These are phyloP conservation scores for Sugiyamaella americana DNA, from an alignment of 805 yeast species.

Conservation along the genomic window DNA sequence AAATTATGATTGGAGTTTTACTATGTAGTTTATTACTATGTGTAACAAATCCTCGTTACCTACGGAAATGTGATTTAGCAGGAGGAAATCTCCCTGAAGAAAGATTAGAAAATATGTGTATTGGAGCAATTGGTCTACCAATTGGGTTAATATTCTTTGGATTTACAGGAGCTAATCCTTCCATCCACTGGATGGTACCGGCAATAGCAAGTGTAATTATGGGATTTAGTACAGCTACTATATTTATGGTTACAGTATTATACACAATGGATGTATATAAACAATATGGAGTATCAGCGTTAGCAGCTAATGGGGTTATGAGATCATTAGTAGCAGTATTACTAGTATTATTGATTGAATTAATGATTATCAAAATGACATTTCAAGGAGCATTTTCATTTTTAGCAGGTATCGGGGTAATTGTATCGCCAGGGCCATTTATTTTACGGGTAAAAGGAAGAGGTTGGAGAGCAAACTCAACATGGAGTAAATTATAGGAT, in stretches of 20 bases:
- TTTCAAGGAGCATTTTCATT: slow-evolving; percentile 13
- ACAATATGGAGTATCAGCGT: slow-evolving; percentile 7
- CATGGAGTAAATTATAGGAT: slow-evolving; percentile 3
- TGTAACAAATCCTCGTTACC: slow-evolving; percentile 1
- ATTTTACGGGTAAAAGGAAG: slow-evolving; percentile 6
- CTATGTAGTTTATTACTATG: neutral
- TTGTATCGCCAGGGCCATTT: slow-evolving; percentile 12
- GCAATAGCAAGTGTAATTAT: slow-evolving; percentile 6
- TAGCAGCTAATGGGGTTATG: slow-evolving; percentile 7
- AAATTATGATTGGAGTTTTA: slow-evolving; percentile 5
- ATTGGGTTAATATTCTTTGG: slow-evolving; percentile 15
- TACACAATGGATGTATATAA: slow-evolving; percentile 9
- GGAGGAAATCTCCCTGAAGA: slow-evolving; percentile 7
- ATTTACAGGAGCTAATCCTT: slow-evolving; percentile 11
- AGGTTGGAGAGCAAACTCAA: slow-evolving; percentile 2
- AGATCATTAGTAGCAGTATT: slow-evolving; percentile 4
- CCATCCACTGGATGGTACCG: slow-evolving; percentile 12
- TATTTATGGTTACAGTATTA: slow-evolving; percentile 8
- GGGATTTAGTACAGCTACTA: slow-evolving; percentile 10
- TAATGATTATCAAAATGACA: slow-evolving; percentile 7
- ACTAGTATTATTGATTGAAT: neutral
- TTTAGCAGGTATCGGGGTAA: slow-evolving; percentile 9
- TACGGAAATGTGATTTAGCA: slow-evolving; percentile 1
- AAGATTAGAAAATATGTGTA: slow-evolving; percentile 2
- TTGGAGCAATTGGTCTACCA: slow-evolving; percentile 10